phyloP scores from a whole-genome alignment of 305 asterid species.

The Ruellia speciosa region DNA sequence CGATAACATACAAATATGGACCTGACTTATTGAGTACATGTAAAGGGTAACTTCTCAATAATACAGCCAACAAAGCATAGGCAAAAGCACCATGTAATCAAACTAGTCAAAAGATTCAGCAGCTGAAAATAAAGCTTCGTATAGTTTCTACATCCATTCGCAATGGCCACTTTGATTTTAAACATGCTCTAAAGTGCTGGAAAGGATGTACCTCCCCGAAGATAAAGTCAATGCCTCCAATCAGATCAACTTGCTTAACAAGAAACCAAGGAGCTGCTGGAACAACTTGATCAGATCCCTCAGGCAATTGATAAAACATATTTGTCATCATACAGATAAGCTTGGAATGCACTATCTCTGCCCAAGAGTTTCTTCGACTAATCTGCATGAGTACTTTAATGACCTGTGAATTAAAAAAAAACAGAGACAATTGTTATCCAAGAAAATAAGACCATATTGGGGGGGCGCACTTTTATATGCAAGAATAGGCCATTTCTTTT shows the following conservation, averaged over 20 bases:
- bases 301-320: conserved; percentile 81
- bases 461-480: not conserved
- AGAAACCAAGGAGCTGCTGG: conserved; percentile 64
- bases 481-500: not conserved
- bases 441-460: conserved; percentile 1
- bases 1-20: conserved; percentile 10
- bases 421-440: conserved; percentile 9
- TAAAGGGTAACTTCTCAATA: conserved; percentile 2
- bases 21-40: conserved; percentile 1
- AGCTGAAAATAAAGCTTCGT: conserved; percentile 11
- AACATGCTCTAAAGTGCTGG: conserved; percentile 17
- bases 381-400: conserved; percentile 69
- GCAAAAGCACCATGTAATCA: not conserved
- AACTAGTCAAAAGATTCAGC: conserved; percentile 4
- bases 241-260: conserved; percentile 79
- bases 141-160: conserved; percentile 13
- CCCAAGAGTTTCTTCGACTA: conserved; percentile 90
- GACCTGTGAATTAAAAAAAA: conserved; percentile 51
- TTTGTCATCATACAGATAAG: conserved; percentile 88
- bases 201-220: conserved; percentile 67
- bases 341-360: conserved; percentile 88
- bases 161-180: conserved; percentile 9
- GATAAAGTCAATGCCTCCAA: conserved; percentile 88
- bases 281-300: conserved; percentile 50
- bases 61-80: conserved; percentile 3